Evolutionary conservation across 2,329 filamentous ascomycete species (phyloP).

Genomic region (Calonectria montana): DNA sequence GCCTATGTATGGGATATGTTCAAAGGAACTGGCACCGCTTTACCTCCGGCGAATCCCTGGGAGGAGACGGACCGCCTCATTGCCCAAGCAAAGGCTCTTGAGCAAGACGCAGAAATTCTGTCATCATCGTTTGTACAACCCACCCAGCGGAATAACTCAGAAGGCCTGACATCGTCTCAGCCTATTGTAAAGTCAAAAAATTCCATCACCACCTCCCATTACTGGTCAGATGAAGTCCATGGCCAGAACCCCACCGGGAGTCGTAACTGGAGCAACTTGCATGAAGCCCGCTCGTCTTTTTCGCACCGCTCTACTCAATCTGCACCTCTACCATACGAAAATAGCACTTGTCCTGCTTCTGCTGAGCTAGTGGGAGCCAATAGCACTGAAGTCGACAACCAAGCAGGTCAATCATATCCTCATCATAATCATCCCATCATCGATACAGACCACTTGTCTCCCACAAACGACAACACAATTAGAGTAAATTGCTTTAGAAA

Average conservation of each 20-base stretch:
- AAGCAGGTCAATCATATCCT: not conserved
- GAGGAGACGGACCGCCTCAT: conserved; percentile 51
- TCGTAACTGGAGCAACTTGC: conserved; percentile 22
- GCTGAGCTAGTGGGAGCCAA: not conserved
- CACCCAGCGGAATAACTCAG: not conserved
- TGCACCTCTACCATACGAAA: conserved; percentile 7
- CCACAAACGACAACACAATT: conserved; percentile 4
- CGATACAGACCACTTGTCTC: not conserved
- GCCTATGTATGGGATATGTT: conserved; percentile 45
- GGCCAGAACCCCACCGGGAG: conserved; percentile 26
- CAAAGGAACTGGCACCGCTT: conserved; percentile 11
- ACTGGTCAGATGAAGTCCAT: conserved; percentile 41
- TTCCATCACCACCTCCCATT: conserved; percentile 40
- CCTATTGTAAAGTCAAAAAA: conserved; percentile 23
- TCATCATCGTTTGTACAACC: conserved; percentile 24
- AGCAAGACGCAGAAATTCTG: conserved; percentile 34
- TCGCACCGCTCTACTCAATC: conserved; percentile 9
- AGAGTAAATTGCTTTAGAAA: conserved; percentile 26
- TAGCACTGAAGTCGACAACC: not conserved
- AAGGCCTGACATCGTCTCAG: not conserved
- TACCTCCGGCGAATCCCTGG: conserved; percentile 42
- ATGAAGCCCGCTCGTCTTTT: conserved; percentile 16
- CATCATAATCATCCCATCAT: not conserved
- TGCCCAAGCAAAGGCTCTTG: conserved; percentile 42
- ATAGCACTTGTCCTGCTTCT: not conserved